Evolutionary conservation across 495 filamentous ascomycete genomes (phyloP), one percentile per base, ranked within the genome.

Genomic region (Penicillium dipodomyicola): DNA sequence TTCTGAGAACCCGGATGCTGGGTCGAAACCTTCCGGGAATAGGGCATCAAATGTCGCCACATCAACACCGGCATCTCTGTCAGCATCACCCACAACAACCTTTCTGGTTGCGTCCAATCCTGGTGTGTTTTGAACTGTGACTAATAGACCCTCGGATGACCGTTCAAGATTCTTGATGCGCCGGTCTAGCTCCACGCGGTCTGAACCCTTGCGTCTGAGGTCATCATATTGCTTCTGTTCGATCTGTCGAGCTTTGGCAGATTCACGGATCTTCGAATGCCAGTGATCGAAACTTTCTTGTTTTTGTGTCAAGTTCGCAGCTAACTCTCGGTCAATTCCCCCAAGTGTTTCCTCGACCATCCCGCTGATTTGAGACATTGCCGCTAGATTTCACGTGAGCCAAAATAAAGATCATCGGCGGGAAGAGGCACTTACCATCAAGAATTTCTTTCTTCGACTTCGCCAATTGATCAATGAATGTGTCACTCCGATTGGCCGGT

Each of bases 201-300:
- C 78, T 4, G 81, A 82, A 23, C 81, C 71, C 51, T 81, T 81
- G 3, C 74, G 74, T 58, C 87, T 87, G 25, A 95, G 71, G 12
- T 75, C 75, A 47, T 92, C 85, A 9, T 92, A 72, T 19, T 79
- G 80, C 52, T 84, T 85, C 42, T 89, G 87, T 51, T 91, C 87
- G 49, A 89, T 85, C 55, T 87, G 85, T 9, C 95, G 80, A 32
- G 84, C 83, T 35, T 87, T 80, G n/a, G 91, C 92, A 5, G 87
- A 83, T 30, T 91, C 86, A 35, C 90, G 86, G 43, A 98, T 84
- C 23, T 84, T 82, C 23, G 79, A 72, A 65, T 96, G 90, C 53
- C 91, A 84, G 29, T 82, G 74, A 61, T 93, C 90, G 56, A 96
- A 86, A 17, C 84, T 79, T 29, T 87, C 83, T 75, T 97, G 93